phyloP scores from a whole-genome alignment of 495 filamentous ascomycete species.

The Alectoria sarmentosa region DNA sequence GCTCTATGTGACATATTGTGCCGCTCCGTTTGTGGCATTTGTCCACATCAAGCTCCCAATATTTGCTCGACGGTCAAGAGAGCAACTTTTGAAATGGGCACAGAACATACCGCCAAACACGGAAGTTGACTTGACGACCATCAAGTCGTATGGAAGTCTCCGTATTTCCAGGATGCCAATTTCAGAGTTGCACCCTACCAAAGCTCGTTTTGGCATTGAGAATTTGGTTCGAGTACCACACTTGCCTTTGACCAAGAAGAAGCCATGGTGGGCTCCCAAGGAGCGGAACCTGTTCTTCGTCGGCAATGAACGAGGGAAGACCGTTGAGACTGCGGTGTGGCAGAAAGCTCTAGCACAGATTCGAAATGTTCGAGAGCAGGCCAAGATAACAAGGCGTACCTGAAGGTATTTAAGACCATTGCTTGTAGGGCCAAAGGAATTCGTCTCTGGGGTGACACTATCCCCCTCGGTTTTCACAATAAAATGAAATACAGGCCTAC shows the following conservation, averaged over 20 bases:
- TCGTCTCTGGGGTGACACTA: not conserved
- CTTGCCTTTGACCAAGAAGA: conserved; percentile 16
- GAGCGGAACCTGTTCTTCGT: conserved; percentile 20
- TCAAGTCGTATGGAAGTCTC: conserved; percentile 56
- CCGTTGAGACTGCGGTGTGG: conserved; percentile 20
- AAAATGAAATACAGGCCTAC: not conserved
- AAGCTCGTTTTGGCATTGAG: conserved; percentile 40
- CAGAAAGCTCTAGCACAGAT: conserved; percentile 20
- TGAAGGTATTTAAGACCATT: not conserved
- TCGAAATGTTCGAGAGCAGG: not conserved
- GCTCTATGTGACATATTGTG: conserved; percentile 56
- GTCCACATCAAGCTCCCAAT: conserved; percentile 62
- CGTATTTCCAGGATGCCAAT: conserved; percentile 40
- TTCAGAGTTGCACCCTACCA: conserved; percentile 42
- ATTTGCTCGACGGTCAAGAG: conserved; percentile 61
- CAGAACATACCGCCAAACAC: conserved; percentile 55
- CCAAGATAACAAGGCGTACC: not conserved
- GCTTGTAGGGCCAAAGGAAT: too few species aligned
- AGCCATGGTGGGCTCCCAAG: conserved; percentile 30
- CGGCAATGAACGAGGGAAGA: conserved; percentile 15
- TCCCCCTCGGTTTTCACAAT: not conserved
- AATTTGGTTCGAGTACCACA: conserved; percentile 38
- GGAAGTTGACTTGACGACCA: conserved; percentile 60
- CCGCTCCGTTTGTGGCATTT: conserved; percentile 63
- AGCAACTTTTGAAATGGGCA: conserved; percentile 57